phyloP scores from a whole-genome alignment of 2,329 filamentous ascomycete genomes.

The Diplodia intermedia region DNA sequence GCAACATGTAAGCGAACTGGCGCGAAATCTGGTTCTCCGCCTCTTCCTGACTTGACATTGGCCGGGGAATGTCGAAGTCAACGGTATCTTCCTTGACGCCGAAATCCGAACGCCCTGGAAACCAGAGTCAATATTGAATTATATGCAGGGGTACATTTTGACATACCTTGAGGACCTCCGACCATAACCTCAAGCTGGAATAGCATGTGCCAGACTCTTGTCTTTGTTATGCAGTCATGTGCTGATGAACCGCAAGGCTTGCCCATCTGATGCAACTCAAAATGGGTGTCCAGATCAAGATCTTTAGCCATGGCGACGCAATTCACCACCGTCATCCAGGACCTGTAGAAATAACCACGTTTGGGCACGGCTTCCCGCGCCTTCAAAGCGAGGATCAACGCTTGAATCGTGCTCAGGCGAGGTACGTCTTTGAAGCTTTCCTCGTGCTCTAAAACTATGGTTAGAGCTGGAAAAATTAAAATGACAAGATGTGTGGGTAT shows the following conservation, averaged over 20 bases:
- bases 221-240: conserved; percentile 82
- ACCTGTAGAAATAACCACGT: conserved; percentile 93
- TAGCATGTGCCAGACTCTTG: conserved; percentile 86
- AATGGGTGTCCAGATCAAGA: conserved; percentile 86
- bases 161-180: conserved; percentile 84
- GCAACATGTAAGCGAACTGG: conserved; percentile 82
- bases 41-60: conserved; percentile 71
- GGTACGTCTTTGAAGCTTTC: conserved; percentile 94
- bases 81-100: conserved; percentile 77
- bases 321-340: conserved; percentile 94
- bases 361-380: conserved; percentile 91
- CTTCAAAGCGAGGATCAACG: conserved; percentile 84
- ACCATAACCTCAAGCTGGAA: conserved; percentile 91
- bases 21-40: conserved; percentile 79
- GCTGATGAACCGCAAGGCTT: conserved; percentile 71
- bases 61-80: conserved; percentile 72
- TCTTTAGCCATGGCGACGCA: conserved; percentile 94
- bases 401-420: conserved; percentile 88
- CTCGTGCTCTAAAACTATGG: conserved; percentile 70
- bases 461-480: conserved; percentile 35
- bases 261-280: conserved; percentile 76
- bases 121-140: conserved; percentile 27
- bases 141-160: not conserved
- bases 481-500: not conserved
- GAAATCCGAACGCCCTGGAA: conserved; percentile 74